These are phyloP conservation scores for Oryza meridionalis DNA, from an alignment of 176 grass and related monocot species.

Conservation along the genomic window DNA sequence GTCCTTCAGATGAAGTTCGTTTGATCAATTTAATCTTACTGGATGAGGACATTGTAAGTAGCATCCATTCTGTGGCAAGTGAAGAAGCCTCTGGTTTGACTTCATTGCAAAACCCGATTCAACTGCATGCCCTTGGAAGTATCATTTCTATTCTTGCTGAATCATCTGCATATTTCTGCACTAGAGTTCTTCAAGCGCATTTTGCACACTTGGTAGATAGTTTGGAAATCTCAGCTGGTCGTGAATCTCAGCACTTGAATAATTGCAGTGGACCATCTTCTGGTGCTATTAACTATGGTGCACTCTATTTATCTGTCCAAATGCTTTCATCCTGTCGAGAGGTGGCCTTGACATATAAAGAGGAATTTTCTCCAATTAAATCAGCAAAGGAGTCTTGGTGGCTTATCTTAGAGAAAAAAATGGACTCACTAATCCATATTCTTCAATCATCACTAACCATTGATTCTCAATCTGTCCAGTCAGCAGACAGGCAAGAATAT, in stretches of 20 bases:
- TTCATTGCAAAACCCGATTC: constrained; percentile 42
- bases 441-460: constrained; percentile 50
- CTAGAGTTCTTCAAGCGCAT: constrained; percentile 80
- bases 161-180: constrained; percentile 73
- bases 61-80: constrained; percentile 57
- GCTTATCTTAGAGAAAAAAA: constrained; percentile 60
- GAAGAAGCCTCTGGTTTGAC: constrained; percentile 39
- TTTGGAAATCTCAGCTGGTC: constrained; percentile 50
- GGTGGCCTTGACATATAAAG: constrained; percentile 54
- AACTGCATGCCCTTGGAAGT: constrained; percentile 72
- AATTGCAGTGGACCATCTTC: constrained; percentile 41
- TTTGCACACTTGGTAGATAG: constrained; percentile 71
- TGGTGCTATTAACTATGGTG: constrained; percentile 59
- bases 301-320: constrained; percentile 82
- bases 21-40: constrained; percentile 79
- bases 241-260: constrained; percentile 34
- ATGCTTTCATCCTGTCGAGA: constrained; percentile 83
- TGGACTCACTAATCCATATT: constrained; percentile 46
- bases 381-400: constrained; percentile 64
- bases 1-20: constrained; percentile 67
- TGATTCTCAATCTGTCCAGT: constrained; percentile 36
- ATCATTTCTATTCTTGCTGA: constrained; percentile 66
- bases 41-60: constrained; percentile 70
- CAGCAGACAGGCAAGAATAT: constrained; percentile 49
- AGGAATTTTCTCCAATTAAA: constrained; percentile 50